Evolutionary conservation across 345 rosid species (phyloP), one percentile per base, ranked within the genome.

Genomic region (Sonneratia alba): DNA sequence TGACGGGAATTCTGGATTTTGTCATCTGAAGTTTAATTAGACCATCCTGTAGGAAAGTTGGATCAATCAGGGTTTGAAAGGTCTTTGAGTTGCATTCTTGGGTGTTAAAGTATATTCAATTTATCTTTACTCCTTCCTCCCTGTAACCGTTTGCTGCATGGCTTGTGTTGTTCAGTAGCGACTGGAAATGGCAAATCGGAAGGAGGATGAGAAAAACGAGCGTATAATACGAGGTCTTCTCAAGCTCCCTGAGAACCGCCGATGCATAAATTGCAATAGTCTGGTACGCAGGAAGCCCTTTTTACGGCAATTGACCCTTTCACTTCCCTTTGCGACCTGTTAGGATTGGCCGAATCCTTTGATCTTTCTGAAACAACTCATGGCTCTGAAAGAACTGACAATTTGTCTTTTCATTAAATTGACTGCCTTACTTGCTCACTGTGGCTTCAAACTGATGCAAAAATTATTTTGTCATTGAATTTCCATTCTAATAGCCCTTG

Each of bases 241-340:
- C 75, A 95, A 95, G 77, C 94, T 87, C 71, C 79, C 88, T 0
- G 96, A 92, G 71, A 95, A 95, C 74, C 93, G 89, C 32, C 80
- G 91, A 67, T 95, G 99, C 83, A 91, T 95, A 36, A 95, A 95
- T 77, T 95, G 99, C 82, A 89, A 89, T 71, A 87, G 98, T 78
- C 77, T 86, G 92, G 99, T 95, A 85, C 73, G 88, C 21, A 42
- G 27, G 66, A 43, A 18, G 27, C 3, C 18, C 53, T 43, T 22
- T 7, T 22, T 19, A 21, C 27, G 18, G 27, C 49, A 8, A 22
- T 1, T 42, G 32, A 27, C 36, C 34, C 8, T 45, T 24, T 67
- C 15, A 4, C 24, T 42, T 68, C 19, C 34, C 14, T 68, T 68
- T 43, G 36, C 32, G 9, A 22, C 36, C n/a, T 9, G 36, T 48